These are phyloP conservation scores for Sophora flavescens DNA, from an alignment of 306 rosid genomes.

Conservation along the genomic window DNA sequence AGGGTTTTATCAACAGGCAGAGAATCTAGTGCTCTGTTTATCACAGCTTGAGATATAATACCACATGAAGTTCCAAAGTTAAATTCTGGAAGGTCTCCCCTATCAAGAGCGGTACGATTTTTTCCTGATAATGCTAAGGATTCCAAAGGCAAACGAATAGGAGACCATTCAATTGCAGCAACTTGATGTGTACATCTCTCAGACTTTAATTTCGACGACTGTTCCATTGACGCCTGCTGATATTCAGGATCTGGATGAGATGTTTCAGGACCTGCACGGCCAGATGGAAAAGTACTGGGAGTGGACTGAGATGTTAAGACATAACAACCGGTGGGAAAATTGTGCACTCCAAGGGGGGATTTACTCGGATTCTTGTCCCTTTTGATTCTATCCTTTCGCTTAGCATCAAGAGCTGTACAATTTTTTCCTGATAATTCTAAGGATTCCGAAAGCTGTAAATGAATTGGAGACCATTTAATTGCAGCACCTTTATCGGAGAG, in stretches of 20 bases:
- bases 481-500: background rate
- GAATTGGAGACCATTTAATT: background rate
- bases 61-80: constrained; percentile 32
- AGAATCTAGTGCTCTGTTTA: background rate
- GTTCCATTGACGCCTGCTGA: constrained; percentile 21
- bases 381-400: background rate
- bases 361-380: background rate
- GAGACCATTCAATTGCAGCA: too few relatives aligned
- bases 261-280: background rate
- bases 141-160: too few relatives aligned
- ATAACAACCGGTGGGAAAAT: background rate
- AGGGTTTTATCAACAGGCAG: background rate
- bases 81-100: constrained; percentile 47
- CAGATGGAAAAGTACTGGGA: constrained; percentile 17
- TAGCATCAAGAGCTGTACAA: constrained; percentile 9
- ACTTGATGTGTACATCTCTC: too few relatives aligned
- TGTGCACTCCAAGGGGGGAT: background rate
- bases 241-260: background rate
- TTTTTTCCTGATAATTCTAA: constrained; percentile 1
- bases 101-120: background rate
- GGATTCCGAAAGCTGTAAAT: background rate
- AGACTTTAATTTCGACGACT: background rate
- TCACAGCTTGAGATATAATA: constrained; percentile 4
- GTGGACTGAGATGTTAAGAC: background rate
- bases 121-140: too few relatives aligned